Percentiles rank a stretch among this genome's conserved stretches.
These are phyloP conservation scores for Boletellus ananas DNA, from an alignment of 768 basidiomycete species.

Conservation along the genomic window DNA sequence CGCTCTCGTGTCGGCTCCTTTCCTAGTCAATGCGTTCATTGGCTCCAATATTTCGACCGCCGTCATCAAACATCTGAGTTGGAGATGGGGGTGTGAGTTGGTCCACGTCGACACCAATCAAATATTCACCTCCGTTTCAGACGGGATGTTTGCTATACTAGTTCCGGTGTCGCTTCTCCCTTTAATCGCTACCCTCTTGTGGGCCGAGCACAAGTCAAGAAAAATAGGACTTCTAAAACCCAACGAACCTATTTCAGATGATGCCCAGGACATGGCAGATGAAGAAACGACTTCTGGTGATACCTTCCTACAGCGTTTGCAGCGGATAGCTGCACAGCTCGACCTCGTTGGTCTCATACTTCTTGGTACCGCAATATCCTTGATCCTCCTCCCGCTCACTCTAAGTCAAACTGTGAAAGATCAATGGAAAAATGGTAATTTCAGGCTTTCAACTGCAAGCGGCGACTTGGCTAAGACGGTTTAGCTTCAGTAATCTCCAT, in stretches of 20 bases:
- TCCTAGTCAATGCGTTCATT: conserved; percentile 61
- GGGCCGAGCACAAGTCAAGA: conserved; percentile 50
- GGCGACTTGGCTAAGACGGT: conserved; percentile 3
- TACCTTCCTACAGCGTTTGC: conserved; percentile 5
- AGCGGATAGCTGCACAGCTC: conserved; percentile 33
- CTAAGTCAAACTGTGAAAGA: conserved; percentile 38
- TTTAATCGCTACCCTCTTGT: conserved; percentile 50
- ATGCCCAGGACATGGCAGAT: background rate
- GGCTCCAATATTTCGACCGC: conserved; percentile 57
- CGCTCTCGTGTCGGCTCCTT: conserved; percentile 45
- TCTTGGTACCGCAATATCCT: conserved; percentile 45
- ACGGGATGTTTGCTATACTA: conserved; percentile 57
- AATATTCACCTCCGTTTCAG: conserved; percentile 24
- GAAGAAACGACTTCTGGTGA: background rate
- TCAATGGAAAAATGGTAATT: conserved; percentile 44
- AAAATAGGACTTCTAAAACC: conserved; percentile 32
- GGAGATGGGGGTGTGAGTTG: conserved; percentile 68
- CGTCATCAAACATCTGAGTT: conserved; percentile 44
- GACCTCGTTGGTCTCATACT: conserved; percentile 51
- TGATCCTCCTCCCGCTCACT: conserved; percentile 56
- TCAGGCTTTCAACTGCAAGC: background rate
- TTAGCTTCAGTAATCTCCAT: conserved; percentile 50
- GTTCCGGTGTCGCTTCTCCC: conserved; percentile 48
- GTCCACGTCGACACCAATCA: background rate
- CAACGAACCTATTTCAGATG: background rate